Evolutionary conservation across 495 filamentous ascomycete species (phyloP), one percentile per base, ranked within the genome.

Genomic region (Penicillium parvum): DNA sequence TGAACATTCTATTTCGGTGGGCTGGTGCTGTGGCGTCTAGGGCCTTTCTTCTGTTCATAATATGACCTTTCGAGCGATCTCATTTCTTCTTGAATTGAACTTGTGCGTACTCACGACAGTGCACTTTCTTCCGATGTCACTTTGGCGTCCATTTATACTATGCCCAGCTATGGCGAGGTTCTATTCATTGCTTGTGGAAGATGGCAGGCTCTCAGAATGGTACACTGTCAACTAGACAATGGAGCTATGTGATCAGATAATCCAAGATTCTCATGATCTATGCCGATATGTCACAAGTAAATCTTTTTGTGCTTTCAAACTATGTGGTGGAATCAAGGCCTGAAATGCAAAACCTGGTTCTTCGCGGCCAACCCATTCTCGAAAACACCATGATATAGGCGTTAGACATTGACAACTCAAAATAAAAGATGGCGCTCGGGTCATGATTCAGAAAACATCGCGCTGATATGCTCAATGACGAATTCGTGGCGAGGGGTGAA

Each of bases 391-490:
- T 47, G 32, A 58, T 55, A 47, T 57, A 44, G 40, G 52, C 51
- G 50, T 40, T 47, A 51, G 45, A 56, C 40, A 57, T 52, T 44
- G 43, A 48, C 37, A 53, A 52, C 40, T 36, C 21, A 53, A 57
- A 57, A 36, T 37, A 53, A 45, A 58, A 52, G 52, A 65, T 57
- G 58, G 57, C 57, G 63, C 50, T 65, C 48, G 50, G 57, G 54
- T 59, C 64, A 66, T 61, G 56, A 60, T 62, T 57, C 53, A 43
- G 49, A 50, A 58, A 54, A 63, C 37, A 56, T 66, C 62, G 60
- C 65, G 60, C 61, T 66, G 57, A 61, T 61, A 69, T 68, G 67
- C 65, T 71, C 40, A 58, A 62, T 60, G 51, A 66, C 49, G 43
- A 30, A 58, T 43, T 49, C 38, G 47, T 50, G 44, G 35, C 37